Conservation (phyloP, 2,329 filamentous ascomycete genomes). For the Nemania sp. region DNA sequence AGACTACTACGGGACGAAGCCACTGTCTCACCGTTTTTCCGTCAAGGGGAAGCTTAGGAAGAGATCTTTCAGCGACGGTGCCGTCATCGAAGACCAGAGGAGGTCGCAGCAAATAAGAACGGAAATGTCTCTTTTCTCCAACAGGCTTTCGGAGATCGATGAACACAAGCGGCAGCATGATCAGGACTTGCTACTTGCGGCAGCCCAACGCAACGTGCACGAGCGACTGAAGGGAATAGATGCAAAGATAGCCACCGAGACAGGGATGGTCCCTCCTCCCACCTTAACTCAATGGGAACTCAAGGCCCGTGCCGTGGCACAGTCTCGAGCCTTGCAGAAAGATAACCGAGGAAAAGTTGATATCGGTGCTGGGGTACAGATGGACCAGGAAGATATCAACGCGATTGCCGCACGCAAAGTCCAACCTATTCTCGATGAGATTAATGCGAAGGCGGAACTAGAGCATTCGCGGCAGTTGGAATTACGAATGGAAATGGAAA, state of each 20-base stretch:
- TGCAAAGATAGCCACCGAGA: constrained; percentile 80
- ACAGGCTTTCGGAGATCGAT: constrained; percentile 75
- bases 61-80: constrained; percentile 76
- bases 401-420: constrained; percentile 81
- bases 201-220: constrained; percentile 88
- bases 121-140: constrained; percentile 84
- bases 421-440: constrained; percentile 86
- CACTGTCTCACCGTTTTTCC: constrained; percentile 59
- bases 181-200: constrained; percentile 78
- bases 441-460: constrained; percentile 80
- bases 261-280: constrained; percentile 76
- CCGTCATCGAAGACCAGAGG: constrained; percentile 71
- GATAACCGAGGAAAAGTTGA: constrained; percentile 69
- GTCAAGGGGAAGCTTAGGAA: constrained; percentile 68
- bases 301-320: constrained; percentile 77
- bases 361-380: constrained; percentile 83
- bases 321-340: constrained; percentile 72
- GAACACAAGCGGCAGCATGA: constrained; percentile 80
- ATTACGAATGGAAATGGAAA: constrained; percentile 72
- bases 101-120: constrained; percentile 78
- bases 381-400: constrained; percentile 82
- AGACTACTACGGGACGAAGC: constrained; percentile 76
- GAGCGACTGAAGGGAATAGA: constrained; percentile 84
- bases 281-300: constrained; percentile 82
- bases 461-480: constrained; percentile 76